Evolutionary conservation across 2,329 filamentous ascomycete species (phyloP).

Genomic region (Aspergillus pseudoterreus): DNA sequence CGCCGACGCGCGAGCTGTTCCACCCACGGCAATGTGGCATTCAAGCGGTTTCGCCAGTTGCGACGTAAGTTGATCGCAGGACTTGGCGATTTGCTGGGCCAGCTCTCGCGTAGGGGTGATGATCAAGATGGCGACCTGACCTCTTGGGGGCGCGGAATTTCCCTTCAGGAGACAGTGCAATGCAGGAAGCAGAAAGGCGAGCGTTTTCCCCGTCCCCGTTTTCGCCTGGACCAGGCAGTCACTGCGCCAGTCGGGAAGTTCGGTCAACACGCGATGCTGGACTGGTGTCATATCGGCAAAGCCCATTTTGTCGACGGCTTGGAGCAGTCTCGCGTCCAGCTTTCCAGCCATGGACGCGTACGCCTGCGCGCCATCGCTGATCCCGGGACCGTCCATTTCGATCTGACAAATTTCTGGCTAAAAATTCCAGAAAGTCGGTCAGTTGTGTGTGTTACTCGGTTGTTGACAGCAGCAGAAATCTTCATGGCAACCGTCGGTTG

Average conservation of each 20-base stretch:
- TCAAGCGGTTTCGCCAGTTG: conserved; percentile 36
- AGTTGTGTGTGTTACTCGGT: too few species aligned
- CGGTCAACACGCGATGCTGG: conserved; percentile 51
- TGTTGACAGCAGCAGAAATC: too few species aligned
- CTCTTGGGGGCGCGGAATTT: conserved; percentile 21
- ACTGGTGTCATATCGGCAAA: conserved; percentile 51
- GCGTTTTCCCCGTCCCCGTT: conserved; percentile 50
- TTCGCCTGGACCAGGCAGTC: conserved; percentile 55
- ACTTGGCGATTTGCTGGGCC: conserved; percentile 49
- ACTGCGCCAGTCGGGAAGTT: conserved; percentile 47
- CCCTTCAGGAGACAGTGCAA: conserved; percentile 44
- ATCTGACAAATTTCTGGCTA: neutral
- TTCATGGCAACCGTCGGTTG: too few species aligned
- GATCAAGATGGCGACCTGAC: conserved; percentile 44
- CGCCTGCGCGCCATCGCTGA: conserved; percentile 21
- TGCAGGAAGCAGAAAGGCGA: conserved; percentile 47
- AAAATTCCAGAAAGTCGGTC: too few species aligned
- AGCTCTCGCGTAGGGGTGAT: conserved; percentile 49
- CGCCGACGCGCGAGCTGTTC: conserved; percentile 27
- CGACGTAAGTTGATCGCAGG: conserved; percentile 42
- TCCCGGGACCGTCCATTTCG: conserved; percentile 4
- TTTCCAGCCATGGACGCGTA: conserved; percentile 33
- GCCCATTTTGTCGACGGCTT: conserved; percentile 30
- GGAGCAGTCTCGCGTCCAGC: conserved; percentile 30
- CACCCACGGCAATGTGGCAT: conserved; percentile 46